Conservation (phyloP, 129 eudicot species). For the Centella asiatica region DNA sequence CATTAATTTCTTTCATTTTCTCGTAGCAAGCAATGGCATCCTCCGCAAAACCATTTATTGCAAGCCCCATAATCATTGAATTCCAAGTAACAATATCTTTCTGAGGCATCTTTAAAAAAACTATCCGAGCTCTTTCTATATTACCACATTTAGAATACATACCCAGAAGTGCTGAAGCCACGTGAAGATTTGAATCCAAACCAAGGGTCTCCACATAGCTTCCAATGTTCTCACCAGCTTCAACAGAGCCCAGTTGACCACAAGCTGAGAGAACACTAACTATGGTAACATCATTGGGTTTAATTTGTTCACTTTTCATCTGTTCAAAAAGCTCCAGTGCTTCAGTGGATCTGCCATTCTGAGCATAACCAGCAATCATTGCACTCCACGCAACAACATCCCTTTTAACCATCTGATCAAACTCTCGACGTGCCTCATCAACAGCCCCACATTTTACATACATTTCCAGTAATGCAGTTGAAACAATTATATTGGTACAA, state of each 20-base stretch:
- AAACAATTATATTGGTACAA: slow-evolving; percentile 13
- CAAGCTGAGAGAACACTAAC: slow-evolving; percentile 27
- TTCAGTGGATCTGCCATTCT: slow-evolving; percentile 21
- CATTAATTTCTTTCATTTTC: slow-evolving; percentile 11
- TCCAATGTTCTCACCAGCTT: slow-evolving; percentile 25
- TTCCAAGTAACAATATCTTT: slow-evolving; percentile 26
- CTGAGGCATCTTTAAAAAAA: slow-evolving; percentile 18
- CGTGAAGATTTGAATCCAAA: slow-evolving; percentile 18
- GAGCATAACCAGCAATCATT: slow-evolving; percentile 28
- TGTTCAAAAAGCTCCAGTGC: slow-evolving; percentile 24
- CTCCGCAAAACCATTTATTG: slow-evolving; percentile 23
- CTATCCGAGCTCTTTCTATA: slow-evolving; percentile 11
- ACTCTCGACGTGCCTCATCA: slow-evolving; percentile 27
- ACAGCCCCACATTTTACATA: slow-evolving; percentile 31
- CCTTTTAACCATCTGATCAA: slow-evolving; percentile 21
- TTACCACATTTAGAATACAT: slow-evolving; percentile 28
- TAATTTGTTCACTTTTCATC: slow-evolving; percentile 14
- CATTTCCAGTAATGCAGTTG: slow-evolving; percentile 30
- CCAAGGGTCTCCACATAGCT: slow-evolving; percentile 21
- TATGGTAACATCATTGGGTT: slow-evolving; percentile 21
- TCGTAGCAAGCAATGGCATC: slow-evolving; percentile 12
- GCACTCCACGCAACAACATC: slow-evolving; percentile 26
- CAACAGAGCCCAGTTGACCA: slow-evolving; percentile 25
- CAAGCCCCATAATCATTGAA: slow-evolving; percentile 27
- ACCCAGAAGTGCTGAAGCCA: slow-evolving; percentile 21